These are phyloP conservation scores for Nadsonia fulvescens DNA, from an alignment of 805 yeast species.

Conservation along the genomic window DNA sequence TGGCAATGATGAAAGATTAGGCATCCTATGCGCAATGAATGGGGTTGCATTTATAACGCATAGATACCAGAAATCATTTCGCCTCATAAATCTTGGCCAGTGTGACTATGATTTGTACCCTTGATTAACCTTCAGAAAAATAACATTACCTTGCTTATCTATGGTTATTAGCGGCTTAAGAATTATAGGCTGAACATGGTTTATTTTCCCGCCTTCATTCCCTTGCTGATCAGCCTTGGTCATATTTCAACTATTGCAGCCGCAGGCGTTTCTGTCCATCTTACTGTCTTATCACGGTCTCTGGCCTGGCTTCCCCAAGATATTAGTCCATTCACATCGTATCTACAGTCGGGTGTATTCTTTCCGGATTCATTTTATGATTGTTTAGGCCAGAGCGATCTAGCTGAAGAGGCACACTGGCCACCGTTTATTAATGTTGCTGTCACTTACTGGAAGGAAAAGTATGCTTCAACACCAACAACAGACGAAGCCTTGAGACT, in stretches of 20 bases:
- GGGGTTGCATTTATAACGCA: too few relatives aligned
- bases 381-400: conserved; percentile 31
- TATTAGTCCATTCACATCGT: conserved; percentile 10
- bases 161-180: too few relatives aligned
- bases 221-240: too few relatives aligned
- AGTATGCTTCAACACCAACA: conserved; percentile 9
- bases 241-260: background rate
- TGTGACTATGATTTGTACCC: too few relatives aligned
- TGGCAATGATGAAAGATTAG: too few relatives aligned
- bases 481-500: conserved; percentile 18
- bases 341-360: conserved; percentile 41
- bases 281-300: conserved; percentile 3
- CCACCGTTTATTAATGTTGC: conserved; percentile 40
- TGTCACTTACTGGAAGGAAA: conserved; percentile 24
- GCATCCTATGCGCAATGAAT: too few relatives aligned
- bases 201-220: too few relatives aligned
- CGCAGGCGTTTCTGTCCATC: conserved; percentile 4
- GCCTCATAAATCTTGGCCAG: too few relatives aligned
- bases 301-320: conserved; percentile 1
- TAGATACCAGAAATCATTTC: too few relatives aligned
- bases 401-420: conserved; percentile 54
- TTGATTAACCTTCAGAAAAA: too few relatives aligned
- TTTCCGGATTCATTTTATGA: conserved; percentile 54
- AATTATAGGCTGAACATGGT: too few relatives aligned
- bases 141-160: too few relatives aligned